phyloP scores from a whole-genome alignment of 1,139 yeast species.

The Scheffersomyces lignicola region DNA sequence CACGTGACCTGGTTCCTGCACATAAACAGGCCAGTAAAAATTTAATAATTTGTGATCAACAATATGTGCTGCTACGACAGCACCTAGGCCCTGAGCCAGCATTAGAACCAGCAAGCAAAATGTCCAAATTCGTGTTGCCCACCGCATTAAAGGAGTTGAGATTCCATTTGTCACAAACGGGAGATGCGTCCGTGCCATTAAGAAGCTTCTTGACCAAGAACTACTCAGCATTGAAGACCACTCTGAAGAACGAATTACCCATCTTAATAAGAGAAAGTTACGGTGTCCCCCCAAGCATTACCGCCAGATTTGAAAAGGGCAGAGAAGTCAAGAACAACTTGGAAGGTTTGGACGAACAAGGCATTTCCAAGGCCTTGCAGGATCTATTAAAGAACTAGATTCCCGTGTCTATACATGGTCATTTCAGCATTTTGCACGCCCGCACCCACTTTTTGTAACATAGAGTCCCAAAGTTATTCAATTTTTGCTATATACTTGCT shows the following conservation, averaged over 20 bases:
- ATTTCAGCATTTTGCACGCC: not conserved
- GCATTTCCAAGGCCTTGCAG: slow-evolving; percentile 36
- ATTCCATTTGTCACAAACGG: slow-evolving; percentile 77
- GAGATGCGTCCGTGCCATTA: slow-evolving; percentile 65
- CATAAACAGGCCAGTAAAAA: slow-evolving; percentile 1
- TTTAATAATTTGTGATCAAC: slow-evolving; percentile 2
- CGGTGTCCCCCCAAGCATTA: slow-evolving; percentile 70
- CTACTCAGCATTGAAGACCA: slow-evolving; percentile 60
- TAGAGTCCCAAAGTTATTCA: not conserved
- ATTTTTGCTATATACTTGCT: slow-evolving; percentile 1
- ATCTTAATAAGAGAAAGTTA: slow-evolving; percentile 74
- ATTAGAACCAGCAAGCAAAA: slow-evolving; percentile 13
- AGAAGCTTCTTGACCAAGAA: slow-evolving; percentile 61
- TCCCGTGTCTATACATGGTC: not conserved
- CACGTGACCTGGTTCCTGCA: too few relatives aligned
- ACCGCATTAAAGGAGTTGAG: slow-evolving; percentile 71
- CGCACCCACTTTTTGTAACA: not conserved
- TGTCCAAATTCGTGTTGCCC: slow-evolving; percentile 65
- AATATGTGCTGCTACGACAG: too few relatives aligned
- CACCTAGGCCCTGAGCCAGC: not conserved
- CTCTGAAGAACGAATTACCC: slow-evolving; percentile 50
- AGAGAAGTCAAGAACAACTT: slow-evolving; percentile 41
- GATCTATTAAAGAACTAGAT: slow-evolving; percentile 32
- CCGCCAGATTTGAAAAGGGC: slow-evolving; percentile 65
- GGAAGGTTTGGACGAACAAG: slow-evolving; percentile 48